Base-by-base conservation (phyloP, 495 filamentous ascomycete species). In the Podospora pseudopauciseta region DNA sequence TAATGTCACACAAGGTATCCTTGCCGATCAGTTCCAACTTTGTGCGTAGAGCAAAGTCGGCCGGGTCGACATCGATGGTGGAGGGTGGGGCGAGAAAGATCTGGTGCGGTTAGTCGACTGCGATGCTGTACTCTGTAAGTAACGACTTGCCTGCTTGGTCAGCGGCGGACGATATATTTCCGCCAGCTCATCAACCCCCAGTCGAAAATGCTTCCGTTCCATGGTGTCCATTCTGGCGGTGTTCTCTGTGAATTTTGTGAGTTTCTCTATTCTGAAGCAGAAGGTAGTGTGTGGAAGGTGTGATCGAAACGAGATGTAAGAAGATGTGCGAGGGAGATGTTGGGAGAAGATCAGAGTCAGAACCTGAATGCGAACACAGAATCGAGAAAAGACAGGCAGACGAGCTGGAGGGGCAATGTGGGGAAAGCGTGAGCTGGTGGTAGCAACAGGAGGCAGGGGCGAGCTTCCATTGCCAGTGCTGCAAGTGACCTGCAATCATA, bases 41-140 rank as follows among this genome's bases (percentile, higher is more conserved):
- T 7, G 55, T 20, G 3, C 23, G n/a, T 7, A 67, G 30, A n/a
- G 71, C 67, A 20, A 58, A 44, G 39, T 74, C 68, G 26, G 58
- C 28, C 0, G 64, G 66, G 59, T 76, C 70, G 39, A 72, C 16
- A 23, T 69, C 64, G 20, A 67, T 68, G 67, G 60, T 71, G 11
- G 66, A 58, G 30, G 58, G 70, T 11, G 55, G 55, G 18, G 23
- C 13, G 18, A 58, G 55, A 16, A 49, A 49, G 9, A 2, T 5
- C 39, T 49, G 39, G 39, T 3, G 15, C 13, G 39, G 15, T 49
- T 16, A 49, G 39, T 49, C 39, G 13, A 49, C 15, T 18, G 9
- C 39, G 2, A 13, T 49, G 0, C 11, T 49, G 7, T 49, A 11
- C 9, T 49, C 39, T 13, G 34, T 0, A 49, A 49, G 39, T 49